These are phyloP conservation scores for Ogataea paraovalis DNA, from an alignment of 805 yeast species.

Conservation along the genomic window DNA sequence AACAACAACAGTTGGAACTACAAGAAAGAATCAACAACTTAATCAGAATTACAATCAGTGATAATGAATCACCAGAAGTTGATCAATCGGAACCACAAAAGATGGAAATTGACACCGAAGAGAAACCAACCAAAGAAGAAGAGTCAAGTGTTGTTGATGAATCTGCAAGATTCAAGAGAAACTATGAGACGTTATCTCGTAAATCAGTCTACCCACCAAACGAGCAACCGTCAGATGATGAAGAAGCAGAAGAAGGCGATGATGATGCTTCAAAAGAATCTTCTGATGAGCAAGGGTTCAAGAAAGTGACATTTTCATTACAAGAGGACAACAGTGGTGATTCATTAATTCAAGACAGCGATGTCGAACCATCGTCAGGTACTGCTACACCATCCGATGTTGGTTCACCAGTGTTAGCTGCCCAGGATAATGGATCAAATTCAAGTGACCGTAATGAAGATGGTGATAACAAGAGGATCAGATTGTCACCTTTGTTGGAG, in stretches of 20 bases:
- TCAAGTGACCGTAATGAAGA: background rate
- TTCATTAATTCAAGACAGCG: background rate
- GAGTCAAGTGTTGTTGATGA: background rate
- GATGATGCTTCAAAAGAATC: conserved; percentile 1
- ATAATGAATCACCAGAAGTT: background rate
- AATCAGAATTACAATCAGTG: conserved; percentile 8
- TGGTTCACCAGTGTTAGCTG: background rate
- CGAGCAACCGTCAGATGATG: background rate
- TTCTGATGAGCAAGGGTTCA: background rate
- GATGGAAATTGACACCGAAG: background rate
- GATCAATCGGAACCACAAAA: background rate
- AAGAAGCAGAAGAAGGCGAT: conserved; percentile 2
- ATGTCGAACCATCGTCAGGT: background rate
- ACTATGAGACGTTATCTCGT: conserved; percentile 25
- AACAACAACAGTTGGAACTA: conserved; percentile 1
- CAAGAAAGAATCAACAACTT: conserved; percentile 2
- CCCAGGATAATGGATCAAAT: background rate
- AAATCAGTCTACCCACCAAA: conserved; percentile 23
- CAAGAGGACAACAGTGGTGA: background rate
- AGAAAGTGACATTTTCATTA: background rate
- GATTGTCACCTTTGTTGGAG: conserved; percentile 17
- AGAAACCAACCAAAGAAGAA: background rate
- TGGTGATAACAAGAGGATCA: conserved; percentile 6
- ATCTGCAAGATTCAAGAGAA: conserved; percentile 14
- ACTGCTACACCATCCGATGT: background rate